Conservation (phyloP, 2,329 filamentous ascomycete species). For the Amauroascus niger region DNA sequence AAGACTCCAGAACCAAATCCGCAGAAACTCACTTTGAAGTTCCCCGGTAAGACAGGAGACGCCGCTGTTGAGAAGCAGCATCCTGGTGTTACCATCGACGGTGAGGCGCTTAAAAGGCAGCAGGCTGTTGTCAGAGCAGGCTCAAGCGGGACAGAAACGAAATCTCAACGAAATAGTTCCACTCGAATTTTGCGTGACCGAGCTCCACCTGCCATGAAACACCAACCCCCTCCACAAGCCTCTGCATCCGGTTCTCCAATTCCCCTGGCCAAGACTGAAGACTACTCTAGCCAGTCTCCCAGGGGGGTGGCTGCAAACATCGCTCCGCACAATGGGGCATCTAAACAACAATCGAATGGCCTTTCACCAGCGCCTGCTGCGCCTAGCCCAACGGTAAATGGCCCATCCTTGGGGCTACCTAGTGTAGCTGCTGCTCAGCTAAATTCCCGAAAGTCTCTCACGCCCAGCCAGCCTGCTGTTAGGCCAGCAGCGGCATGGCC, state of each 20-base stretch:
- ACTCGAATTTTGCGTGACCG: conserved; percentile 32
- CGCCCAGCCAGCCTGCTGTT: not conserved
- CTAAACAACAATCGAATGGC: conserved; percentile 4
- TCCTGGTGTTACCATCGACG: conserved; percentile 45
- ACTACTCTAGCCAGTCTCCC: not conserved
- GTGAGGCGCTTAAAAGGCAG: conserved; percentile 45
- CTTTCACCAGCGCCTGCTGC: not conserved
- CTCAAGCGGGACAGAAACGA: conserved; percentile 25
- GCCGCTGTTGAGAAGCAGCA: conserved; percentile 32
- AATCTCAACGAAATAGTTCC: conserved; percentile 16
- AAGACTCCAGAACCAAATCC: conserved; percentile 34
- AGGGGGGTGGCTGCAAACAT: not conserved
- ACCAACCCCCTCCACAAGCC: not conserved
- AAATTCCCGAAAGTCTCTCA: not conserved
- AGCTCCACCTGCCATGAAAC: conserved; percentile 9
- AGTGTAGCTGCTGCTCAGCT: not conserved
- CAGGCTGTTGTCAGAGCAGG: conserved; percentile 44
- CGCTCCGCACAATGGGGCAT: not conserved
- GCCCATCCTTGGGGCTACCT: not conserved
- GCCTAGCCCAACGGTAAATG: not conserved
- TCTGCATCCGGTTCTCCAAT: conserved; percentile 8
- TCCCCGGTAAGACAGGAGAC: conserved; percentile 51
- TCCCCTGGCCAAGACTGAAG: conserved; percentile 22
- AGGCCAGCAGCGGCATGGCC: not conserved
- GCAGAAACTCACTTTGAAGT: conserved; percentile 63